Percentiles rank a stretch among this genome's conserved stretches.
These are phyloP conservation scores for Xylariomycetidae sp. DNA, from an alignment of 2,329 filamentous ascomycete genomes.

Conservation along the genomic window DNA sequence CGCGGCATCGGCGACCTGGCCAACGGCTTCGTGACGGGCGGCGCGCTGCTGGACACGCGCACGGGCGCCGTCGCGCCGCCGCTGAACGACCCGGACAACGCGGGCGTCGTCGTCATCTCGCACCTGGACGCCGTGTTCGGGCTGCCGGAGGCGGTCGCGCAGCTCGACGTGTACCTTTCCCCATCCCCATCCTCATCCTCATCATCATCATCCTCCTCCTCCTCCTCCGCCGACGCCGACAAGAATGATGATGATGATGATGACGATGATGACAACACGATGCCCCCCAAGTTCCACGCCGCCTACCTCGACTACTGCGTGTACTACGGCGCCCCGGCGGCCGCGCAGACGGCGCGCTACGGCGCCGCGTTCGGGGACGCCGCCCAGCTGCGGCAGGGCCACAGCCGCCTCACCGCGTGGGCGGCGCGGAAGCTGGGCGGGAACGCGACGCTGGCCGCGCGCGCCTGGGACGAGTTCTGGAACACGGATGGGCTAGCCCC, in stretches of 20 bases:
- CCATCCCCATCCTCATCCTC: not conserved
- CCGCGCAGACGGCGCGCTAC: slow-evolving; percentile 48
- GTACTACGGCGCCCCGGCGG: slow-evolving; percentile 44
- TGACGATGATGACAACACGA: slow-evolving; percentile 21
- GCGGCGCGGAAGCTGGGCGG: slow-evolving; percentile 34
- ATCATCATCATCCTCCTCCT: not conserved
- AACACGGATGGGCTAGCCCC: slow-evolving; percentile 39
- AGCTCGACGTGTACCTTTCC: slow-evolving; percentile 42
- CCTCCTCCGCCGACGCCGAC: not conserved
- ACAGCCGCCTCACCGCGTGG: slow-evolving; percentile 53
- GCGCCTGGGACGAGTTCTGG: slow-evolving; percentile 51
- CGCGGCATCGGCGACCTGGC: slow-evolving; percentile 47
- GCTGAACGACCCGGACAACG: slow-evolving; percentile 44
- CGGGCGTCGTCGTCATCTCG: slow-evolving; percentile 44
- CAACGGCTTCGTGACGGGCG: slow-evolving; percentile 54
- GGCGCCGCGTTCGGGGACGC: slow-evolving; percentile 41
- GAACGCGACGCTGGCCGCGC: slow-evolving; percentile 42
- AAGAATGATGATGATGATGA: not conserved
- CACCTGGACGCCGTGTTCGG: slow-evolving; percentile 55
- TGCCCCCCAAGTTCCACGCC: slow-evolving; percentile 42
- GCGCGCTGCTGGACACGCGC: slow-evolving; percentile 43
- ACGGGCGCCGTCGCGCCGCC: slow-evolving; percentile 47
- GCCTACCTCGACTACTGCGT: slow-evolving; percentile 56
- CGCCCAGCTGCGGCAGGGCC: slow-evolving; percentile 47
- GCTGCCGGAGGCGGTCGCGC: slow-evolving; percentile 50